Base-by-base conservation (phyloP, 176 grass and related monocot genomes). In the Ensete ventricosum region DNA sequence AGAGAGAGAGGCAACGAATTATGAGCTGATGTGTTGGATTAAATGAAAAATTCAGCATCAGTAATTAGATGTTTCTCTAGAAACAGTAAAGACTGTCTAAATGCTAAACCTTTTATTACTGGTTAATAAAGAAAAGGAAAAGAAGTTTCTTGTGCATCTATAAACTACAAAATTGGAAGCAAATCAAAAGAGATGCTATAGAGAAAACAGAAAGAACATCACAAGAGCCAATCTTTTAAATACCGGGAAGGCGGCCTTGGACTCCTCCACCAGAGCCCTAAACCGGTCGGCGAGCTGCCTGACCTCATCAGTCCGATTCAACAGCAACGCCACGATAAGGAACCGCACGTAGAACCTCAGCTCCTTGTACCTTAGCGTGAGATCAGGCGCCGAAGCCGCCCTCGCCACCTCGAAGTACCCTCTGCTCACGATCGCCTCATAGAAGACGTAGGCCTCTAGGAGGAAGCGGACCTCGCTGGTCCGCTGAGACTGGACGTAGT, bases 381-480 rank as follows among this genome's bases (percentile, higher is more conserved):
- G 88, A 77, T 81, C 82, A 2, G 58, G 77, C 65, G 69, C 58
- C 53, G 43, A 67, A 13, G 72, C 73, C 29, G 11, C 81, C 48
- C 48, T 8, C 24, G 11, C 85, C n/a, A 84, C 82, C 59, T 88
- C 78, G 55, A 99, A 99, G 69, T 99, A 99, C 0, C 96, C 91
- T 4, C 96, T 78, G 67, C 85, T 91, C 76, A 95, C 82, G 72
- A 99, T 99, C 53, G 96, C 96, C 91, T 99, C 96, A 78, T 99
- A 99, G 80, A 99, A 99, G 11, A 99, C 96, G 70, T 99, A 99
- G 0, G 96, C 96, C 29, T 89, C 96, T 72, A 99, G 78, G 69
- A 99, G 90, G 69, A 84, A 99, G 10, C 91, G 86, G 73, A 89
- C 85, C 86, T 99, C 96, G 77, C 91, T 88, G 50, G 96, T 95